Evolutionary conservation across 2,329 filamentous ascomycete species (phyloP).

Genomic region (Ophiostoma ulmi): DNA sequence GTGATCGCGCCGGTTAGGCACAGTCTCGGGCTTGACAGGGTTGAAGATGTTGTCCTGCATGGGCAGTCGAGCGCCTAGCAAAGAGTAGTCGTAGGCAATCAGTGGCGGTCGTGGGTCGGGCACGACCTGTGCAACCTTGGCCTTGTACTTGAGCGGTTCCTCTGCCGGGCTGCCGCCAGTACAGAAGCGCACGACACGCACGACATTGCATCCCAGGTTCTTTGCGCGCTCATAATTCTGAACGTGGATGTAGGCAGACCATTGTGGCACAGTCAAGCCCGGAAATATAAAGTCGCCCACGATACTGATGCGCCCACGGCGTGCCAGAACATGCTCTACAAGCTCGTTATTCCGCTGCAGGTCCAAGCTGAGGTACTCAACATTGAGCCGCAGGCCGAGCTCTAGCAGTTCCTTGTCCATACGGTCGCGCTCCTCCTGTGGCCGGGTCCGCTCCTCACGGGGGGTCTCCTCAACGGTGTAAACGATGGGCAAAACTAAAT

Average conservation of each 20-base stretch:
- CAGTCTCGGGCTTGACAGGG: slow-evolving; percentile 44
- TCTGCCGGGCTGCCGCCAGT: slow-evolving; percentile 51
- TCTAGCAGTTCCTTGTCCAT: slow-evolving; percentile 55
- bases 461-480: slow-evolving; percentile 51
- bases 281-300: slow-evolving; percentile 52
- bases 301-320: slow-evolving; percentile 54
- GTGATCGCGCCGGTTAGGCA: slow-evolving; percentile 40
- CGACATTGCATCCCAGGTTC: slow-evolving; percentile 54
- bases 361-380: slow-evolving; percentile 61
- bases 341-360: slow-evolving; percentile 50
- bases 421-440: slow-evolving; percentile 37
- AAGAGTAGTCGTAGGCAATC: slow-evolving; percentile 43
- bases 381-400: slow-evolving; percentile 60
- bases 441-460: slow-evolving; percentile 39
- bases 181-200: slow-evolving; percentile 56
- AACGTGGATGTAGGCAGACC: slow-evolving; percentile 51
- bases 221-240: slow-evolving; percentile 51
- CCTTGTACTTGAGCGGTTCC: slow-evolving; percentile 46
- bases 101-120: slow-evolving; percentile 48
- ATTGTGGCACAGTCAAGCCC: slow-evolving; percentile 46
- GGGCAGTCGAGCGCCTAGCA: slow-evolving; percentile 41
- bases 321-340: slow-evolving; percentile 46
- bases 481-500: slow-evolving; percentile 52
- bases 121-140: slow-evolving; percentile 41
- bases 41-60: slow-evolving; percentile 48